Percentiles rank a stretch among this genome's conserved stretches.
Conservation (phyloP, 768 basidiomycete genomes). For the Gymnopilus junonius region DNA sequence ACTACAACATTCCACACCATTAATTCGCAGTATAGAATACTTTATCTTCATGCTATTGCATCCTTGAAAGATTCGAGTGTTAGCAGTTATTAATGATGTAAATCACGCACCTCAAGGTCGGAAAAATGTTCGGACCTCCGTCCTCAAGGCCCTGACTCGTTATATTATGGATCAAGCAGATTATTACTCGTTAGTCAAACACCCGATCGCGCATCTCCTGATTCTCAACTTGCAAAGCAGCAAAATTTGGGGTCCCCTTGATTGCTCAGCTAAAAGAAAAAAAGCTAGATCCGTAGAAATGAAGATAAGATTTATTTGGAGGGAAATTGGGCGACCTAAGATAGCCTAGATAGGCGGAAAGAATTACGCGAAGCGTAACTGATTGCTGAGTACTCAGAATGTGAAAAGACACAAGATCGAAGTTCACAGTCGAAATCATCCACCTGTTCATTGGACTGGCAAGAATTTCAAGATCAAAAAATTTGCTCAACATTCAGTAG, state of each 20-base stretch:
- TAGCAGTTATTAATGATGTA: neutral
- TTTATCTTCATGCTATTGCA: neutral
- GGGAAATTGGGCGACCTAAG: no score
- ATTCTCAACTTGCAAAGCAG: neutral
- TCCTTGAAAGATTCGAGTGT: neutral
- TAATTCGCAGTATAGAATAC: neutral
- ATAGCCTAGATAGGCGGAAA: no score
- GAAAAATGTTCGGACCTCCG: neutral
- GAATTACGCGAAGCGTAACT: no score
- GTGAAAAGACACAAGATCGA: no score
- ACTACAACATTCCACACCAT: neutral
- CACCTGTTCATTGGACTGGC: no score
- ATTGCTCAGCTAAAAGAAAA: neutral
- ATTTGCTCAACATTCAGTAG: no score
- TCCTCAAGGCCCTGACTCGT: neutral
- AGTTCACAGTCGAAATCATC: no score
- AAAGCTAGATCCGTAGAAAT: neutral
- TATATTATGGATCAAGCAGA: neutral
- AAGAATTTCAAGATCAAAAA: no score
- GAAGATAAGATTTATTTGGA: no score
- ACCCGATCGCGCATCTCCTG: neutral
- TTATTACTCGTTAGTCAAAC: neutral
- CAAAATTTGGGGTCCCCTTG: neutral
- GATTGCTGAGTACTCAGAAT: no score
- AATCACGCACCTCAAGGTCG: neutral